Evolutionary conservation across 352 stramenopile species (phyloP).

Genomic region (Thraustochytrium sp.): DNA sequence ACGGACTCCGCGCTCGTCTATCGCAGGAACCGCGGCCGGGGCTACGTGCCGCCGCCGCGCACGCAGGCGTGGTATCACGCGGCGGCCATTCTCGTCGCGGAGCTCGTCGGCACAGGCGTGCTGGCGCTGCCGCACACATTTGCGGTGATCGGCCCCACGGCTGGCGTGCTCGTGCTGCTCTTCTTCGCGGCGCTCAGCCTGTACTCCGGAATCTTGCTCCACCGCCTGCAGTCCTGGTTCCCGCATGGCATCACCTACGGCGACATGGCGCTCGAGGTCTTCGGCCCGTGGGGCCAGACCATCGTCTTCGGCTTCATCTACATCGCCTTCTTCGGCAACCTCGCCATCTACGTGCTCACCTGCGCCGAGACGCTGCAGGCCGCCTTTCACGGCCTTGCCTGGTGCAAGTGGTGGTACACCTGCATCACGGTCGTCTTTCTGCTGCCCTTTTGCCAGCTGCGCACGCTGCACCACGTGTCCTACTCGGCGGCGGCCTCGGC

Average conservation of each 20-base stretch:
- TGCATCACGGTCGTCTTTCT: constrained; percentile 2
- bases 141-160: background rate
- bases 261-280: constrained; percentile 27
- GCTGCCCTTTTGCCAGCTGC: constrained; percentile 39
- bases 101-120: constrained; percentile 31
- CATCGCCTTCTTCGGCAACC: constrained; percentile 38
- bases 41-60: constrained; percentile 30
- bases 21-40: background rate
- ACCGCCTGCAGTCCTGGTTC: constrained; percentile 25
- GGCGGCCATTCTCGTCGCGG: constrained; percentile 21
- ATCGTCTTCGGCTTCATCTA: constrained; percentile 34
- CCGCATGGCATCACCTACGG: constrained; percentile 33
- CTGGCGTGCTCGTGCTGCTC: background rate
- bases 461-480: constrained; percentile 31
- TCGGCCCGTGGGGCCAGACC: background rate
- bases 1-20: too few relatives aligned
- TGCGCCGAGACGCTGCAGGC: constrained; percentile 11
- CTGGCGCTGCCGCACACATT: constrained; percentile 33
- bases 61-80: constrained; percentile 25
- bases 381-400: background rate
- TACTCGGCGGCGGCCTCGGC: background rate
- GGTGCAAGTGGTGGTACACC: constrained; percentile 16
- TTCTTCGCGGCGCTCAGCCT: background rate
- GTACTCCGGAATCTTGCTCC: constrained; percentile 18
- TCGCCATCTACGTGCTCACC: constrained; percentile 36